Evolutionary conservation across 129 eudicot species (phyloP), one percentile per base, ranked within the genome.

Genomic region (Silybum marianum): DNA sequence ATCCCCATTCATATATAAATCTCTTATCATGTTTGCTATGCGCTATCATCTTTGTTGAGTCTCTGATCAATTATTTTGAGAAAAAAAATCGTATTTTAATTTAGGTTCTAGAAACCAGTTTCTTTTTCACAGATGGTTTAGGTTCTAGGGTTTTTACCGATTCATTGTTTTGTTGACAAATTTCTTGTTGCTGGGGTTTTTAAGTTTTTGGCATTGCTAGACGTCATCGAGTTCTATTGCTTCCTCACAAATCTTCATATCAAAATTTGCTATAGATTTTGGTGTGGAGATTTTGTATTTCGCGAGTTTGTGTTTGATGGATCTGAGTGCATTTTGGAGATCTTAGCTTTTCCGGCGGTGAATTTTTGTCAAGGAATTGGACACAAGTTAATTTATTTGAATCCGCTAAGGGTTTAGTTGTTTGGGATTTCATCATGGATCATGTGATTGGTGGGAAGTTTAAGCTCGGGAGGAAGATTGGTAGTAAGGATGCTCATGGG

Each of bases 361-460:
- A n/a, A n/a, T n/a, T n/a, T 21, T 78, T 75, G 63, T 70, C 54
- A 71, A 42, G 21, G 81, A 67, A 23, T 68, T 68, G 58, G 0
- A 80, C 10, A n/a, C 2, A 18, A 38, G 60, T 10, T 66, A 44
- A 51, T 34, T 34, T 23, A 25, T 16, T 18, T 0, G 65, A 77
- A 38, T 66, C 18, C 9, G 28, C 4, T 82, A 1, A 69, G 69
- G 60, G 58, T 18, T 85, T 71, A 14, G 28, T 39, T 16, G 40
- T 65, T 42, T 42, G 26, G 76, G 75, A 62, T 80, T 83, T 25
- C 79, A 71, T 32, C 39, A 94, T 92, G 98, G 98, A 94, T 85
- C 92, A 87, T 89, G 97, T 94, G 42, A 74, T 94, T 87, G 98
- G 98, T 86, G 98, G 98, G 39, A 94, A 91, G 92, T 94, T 87